Conservation (phyloP, 352 stramenopile genomes). For the Phytopythium aichiense region DNA sequence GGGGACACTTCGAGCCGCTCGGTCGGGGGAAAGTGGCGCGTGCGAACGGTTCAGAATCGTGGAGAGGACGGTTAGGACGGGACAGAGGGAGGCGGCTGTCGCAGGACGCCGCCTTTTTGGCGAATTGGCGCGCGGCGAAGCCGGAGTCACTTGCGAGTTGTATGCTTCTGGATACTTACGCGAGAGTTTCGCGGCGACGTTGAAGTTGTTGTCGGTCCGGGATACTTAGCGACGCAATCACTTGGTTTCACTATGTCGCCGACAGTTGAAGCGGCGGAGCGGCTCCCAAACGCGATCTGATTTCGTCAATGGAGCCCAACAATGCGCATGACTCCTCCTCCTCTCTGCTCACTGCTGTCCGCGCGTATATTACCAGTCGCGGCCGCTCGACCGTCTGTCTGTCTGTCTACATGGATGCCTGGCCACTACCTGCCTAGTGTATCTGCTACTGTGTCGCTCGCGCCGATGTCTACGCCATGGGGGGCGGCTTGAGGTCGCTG, state of each 20-base stretch:
- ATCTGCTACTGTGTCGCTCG: background rate
- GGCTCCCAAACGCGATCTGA: background rate
- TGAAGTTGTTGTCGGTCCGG: background rate
- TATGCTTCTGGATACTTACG: background rate
- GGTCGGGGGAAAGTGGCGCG: background rate
- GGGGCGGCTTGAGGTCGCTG: slow-evolving; percentile 15
- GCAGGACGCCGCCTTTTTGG: background rate
- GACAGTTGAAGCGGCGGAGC: background rate
- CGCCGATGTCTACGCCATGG: background rate
- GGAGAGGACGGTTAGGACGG: background rate
- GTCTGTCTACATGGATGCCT: no score
- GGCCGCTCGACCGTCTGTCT: background rate
- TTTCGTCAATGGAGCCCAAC: background rate
- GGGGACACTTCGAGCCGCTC: background rate
- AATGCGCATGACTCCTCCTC: background rate
- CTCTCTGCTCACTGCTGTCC: background rate
- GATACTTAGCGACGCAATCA: background rate
- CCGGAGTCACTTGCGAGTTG: background rate
- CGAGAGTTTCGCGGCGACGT: background rate
- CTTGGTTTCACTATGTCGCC: background rate
- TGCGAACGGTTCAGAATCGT: background rate
- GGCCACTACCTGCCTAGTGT: background rate
- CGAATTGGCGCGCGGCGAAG: background rate
- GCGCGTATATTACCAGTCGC: background rate
- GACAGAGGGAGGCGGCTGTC: background rate